Conservation (phyloP, 148 eudicot genomes). For the Heliamphora exappendiculata region DNA sequence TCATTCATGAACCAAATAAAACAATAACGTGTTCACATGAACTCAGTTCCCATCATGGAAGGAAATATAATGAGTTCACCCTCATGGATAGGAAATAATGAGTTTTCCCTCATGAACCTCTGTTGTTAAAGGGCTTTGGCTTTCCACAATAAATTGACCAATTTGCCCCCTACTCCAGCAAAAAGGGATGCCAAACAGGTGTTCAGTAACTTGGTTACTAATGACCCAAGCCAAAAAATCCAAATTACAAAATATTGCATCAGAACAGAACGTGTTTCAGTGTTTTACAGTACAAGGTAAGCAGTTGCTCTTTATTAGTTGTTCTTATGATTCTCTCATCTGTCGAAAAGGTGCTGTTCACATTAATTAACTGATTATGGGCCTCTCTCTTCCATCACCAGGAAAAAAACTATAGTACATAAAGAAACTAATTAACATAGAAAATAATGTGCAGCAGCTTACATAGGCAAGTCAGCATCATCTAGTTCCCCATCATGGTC, state of each 20-base stretch:
- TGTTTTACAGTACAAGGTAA: neutral
- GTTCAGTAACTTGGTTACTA: neutral
- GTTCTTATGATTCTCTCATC: neutral
- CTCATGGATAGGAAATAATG: neutral
- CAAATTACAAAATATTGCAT: neutral
- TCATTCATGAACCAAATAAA: neutral
- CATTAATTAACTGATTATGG: neutral
- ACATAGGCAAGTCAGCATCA: slow-evolving; percentile 53
- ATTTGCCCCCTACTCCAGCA: neutral
- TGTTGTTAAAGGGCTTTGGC: neutral
- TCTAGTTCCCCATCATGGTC: slow-evolving; percentile 31
- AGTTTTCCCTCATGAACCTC: neutral
- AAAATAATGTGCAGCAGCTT: slow-evolving; percentile 8
- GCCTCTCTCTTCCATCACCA: neutral
- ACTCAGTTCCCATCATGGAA: too few relatives aligned
- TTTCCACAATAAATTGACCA: neutral
- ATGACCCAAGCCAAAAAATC: neutral
- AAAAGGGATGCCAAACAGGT: neutral
- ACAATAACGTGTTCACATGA: neutral
- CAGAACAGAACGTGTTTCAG: neutral
- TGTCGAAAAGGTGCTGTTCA: neutral
- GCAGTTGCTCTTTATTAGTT: neutral
- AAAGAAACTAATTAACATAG: neutral
- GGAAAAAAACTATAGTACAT: neutral
- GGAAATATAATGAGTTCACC: neutral